These are phyloP conservation scores for Holtermanniella nyarrowii DNA, from an alignment of 768 basidiomycete genomes.

Conservation along the genomic window DNA sequence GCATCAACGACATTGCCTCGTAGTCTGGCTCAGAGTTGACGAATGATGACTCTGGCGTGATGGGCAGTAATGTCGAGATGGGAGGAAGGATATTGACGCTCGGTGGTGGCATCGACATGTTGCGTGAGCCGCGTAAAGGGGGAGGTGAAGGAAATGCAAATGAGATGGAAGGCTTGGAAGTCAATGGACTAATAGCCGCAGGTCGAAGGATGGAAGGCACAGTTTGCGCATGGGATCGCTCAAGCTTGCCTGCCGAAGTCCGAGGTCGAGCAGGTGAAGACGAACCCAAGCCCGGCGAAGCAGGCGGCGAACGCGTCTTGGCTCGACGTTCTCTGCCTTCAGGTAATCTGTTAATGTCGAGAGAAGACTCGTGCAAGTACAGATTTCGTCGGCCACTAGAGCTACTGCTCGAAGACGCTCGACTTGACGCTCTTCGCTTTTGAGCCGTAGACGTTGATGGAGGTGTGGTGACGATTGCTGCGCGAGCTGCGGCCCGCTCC, in stretches of 20 bases:
- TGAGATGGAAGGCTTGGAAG: constrained; percentile 20
- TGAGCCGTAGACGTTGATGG: not conserved
- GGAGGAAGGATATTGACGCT: not conserved
- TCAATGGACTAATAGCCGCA: not conserved
- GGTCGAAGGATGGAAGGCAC: constrained; percentile 26
- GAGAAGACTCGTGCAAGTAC: not conserved
- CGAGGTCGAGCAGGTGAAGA: not conserved
- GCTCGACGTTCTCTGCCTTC: not conserved
- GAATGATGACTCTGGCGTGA: constrained; percentile 4
- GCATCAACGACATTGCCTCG: constrained; percentile 9
- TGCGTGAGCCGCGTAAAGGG: not conserved
- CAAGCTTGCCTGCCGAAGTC: not conserved
- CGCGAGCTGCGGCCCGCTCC: constrained; percentile 13
- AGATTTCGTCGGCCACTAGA: not conserved
- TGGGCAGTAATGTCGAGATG: constrained; percentile 4
- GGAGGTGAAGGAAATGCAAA: constrained; percentile 27
- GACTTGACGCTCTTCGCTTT: not conserved
- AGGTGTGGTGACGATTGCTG: not conserved
- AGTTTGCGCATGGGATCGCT: not conserved
- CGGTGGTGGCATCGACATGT: not conserved
- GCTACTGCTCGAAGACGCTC: not conserved
- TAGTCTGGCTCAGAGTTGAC: constrained; percentile 1
- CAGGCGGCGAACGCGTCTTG: constrained; percentile 1
- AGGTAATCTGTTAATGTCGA: not conserved
- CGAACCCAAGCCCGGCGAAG: too few relatives aligned